Base-by-base conservation (phyloP, 768 basidiomycete genomes). In the Boletus bicolor region DNA sequence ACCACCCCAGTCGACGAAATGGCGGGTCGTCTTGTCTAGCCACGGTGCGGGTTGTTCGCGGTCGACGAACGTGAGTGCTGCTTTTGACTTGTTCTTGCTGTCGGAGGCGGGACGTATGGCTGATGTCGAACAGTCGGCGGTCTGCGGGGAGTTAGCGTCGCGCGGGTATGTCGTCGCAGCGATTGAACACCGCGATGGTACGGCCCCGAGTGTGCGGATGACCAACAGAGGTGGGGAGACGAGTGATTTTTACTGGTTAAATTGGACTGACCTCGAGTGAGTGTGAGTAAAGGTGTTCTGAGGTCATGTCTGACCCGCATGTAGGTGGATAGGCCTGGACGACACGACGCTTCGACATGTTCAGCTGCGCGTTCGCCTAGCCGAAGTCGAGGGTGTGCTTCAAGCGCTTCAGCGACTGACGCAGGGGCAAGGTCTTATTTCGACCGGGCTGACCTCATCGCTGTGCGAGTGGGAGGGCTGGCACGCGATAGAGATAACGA, bases 121-220 rank as follows among this genome's bases (percentile, higher is more conserved):
- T 30, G 4, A 47, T 21, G 37, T 7, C 9, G 37, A 26, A 21
- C 39, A 64, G 66, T 68, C 63, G 11, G 72, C 77, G 26, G 68
- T 76, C 60, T 79, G 77, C 49, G 73, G 77, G 0, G 75, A 76
- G 49, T 62, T 81, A 51, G 78, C 79, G 0, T 74, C 73, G 5
- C 61, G 73, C 15, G 79, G 81, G 0, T 79, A 75, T 55, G 64
- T 81, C 36, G 79, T 80, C 2, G 71, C 72, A 11, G 74, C 74
- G 3, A 56, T 81, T 24, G 79, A 81, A 54, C 79, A 81, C 51
- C 70, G 74, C 24, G 79, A 82, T 52, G 79, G 78, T 0, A 76
- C 75, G 2, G 75, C 73, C 8, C 80, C 80, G 28, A 62, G 60
- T 8, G 68, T 68, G 14, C 63, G 57, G 17, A 55, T 65, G 41